Conservation (phyloP, 2,329 filamentous ascomycete species). For the Colletotrichum sp. region DNA sequence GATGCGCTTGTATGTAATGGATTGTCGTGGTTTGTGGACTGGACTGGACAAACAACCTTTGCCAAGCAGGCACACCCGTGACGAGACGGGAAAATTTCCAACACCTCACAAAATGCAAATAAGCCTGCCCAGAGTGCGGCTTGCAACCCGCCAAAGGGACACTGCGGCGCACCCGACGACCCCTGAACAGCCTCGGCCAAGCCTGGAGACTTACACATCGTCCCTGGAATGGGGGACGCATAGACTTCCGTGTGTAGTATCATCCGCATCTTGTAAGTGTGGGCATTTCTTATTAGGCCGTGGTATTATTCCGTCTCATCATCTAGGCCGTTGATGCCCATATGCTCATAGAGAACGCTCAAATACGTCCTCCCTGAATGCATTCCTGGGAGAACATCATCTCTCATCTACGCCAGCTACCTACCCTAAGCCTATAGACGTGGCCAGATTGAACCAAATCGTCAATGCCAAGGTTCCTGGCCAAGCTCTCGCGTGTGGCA, state of each 20-base stretch:
- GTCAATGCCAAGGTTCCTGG: background rate
- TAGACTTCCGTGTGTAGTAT: background rate
- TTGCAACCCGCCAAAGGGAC: background rate
- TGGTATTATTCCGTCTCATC: slow-evolving; percentile 7
- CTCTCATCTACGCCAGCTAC: background rate
- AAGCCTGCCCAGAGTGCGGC: background rate
- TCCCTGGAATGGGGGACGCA: background rate
- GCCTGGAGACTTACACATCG: background rate
- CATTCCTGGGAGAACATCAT: background rate
- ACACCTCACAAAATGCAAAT: background rate
- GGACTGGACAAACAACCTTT: background rate
- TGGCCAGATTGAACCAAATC: background rate
- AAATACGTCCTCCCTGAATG: background rate
- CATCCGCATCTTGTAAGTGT: background rate
- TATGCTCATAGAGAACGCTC: background rate
- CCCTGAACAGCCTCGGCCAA: background rate
- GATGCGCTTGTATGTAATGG: background rate
- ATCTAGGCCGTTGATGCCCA: background rate
- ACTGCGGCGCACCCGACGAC: background rate
- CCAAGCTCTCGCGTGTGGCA: slow-evolving; percentile 3
- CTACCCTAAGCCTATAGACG: background rate
- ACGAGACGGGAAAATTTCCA: background rate
- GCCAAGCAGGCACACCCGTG: background rate
- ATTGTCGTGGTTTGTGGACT: background rate
- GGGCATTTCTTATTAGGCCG: background rate